Conservation (phyloP, 2,329 filamentous ascomycete species). For the Ceratocystis variospora region DNA sequence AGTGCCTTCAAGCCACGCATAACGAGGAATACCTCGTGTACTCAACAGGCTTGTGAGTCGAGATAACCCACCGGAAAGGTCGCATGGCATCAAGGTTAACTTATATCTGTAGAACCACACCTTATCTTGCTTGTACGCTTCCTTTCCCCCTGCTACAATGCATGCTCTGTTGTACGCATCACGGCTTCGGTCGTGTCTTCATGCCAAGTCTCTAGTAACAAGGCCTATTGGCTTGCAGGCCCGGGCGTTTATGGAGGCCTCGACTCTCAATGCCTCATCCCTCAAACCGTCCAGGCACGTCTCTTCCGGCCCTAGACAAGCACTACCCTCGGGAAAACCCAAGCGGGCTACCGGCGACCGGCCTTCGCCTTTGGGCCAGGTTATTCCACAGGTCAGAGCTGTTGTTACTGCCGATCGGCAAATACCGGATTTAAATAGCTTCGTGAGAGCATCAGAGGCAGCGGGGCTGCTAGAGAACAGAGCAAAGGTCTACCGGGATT, state of each 20-base stretch:
- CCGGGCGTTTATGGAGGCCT: neutral
- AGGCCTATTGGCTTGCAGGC: neutral
- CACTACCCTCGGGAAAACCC: neutral
- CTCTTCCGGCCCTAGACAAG: neutral
- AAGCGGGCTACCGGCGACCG: neutral
- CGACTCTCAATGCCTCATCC: neutral
- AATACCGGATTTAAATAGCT: slow-evolving; percentile 10
- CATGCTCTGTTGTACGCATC: neutral
- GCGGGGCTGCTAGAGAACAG: slow-evolving; percentile 5
- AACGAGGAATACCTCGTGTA: neutral
- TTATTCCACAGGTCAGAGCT: slow-evolving; percentile 2
- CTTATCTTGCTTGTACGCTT: neutral
- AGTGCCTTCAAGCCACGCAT: too few relatives aligned
- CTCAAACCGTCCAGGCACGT: neutral
- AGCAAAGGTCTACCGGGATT: slow-evolving; percentile 12
- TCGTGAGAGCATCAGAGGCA: slow-evolving; percentile 5
- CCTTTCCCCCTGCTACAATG: neutral
- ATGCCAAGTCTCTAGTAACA: neutral
- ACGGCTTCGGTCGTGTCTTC: neutral
- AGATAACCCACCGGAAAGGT: neutral
- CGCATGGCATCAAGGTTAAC: neutral
- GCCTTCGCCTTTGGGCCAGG: neutral
- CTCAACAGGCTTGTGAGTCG: neutral
- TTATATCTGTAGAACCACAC: neutral
- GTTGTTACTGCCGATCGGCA: neutral